Evolutionary conservation across 2,329 filamentous ascomycete species (phyloP), one percentile per base, ranked within the genome.

Genomic region (Domatiomyces catenatus): DNA sequence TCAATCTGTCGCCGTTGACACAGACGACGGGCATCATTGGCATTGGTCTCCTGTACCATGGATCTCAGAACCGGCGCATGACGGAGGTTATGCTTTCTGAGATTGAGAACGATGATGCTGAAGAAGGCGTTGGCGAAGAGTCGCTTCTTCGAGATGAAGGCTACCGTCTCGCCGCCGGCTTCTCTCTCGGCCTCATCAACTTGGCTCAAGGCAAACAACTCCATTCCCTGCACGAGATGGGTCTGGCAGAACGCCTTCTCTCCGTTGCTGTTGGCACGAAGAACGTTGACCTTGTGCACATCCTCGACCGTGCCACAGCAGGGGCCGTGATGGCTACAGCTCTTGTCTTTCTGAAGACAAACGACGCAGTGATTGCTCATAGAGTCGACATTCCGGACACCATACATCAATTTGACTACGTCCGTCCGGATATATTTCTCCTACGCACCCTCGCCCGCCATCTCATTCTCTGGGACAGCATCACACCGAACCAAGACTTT

Each of bases 61-160:
- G 89, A 63, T 95, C 89, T 24, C 90, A 96, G 61, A 93, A 98
- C 67, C 84, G 93, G 26, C 82, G 93, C 39, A 98, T 98, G 92
- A 96, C 88, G 63, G 92, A 98, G 65, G 87, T 96, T 17, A 95
- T 98, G 87, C 79, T 98, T 48, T 96, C 90, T 0, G 92, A 98
- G 64, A 92, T 98, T 54, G 88, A 95, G 64, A 84, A 89, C 55
- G 76, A 87, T 48, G 87, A 92, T 22, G 76, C 85, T 39, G 84
- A 90, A 49, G 89, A 95, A 53, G 72, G 73, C 4, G 72, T 74
- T 22, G 67, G 72, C 48, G 71, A 75, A 6, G 84, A 89, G 51
- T 86, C 94, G 60, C 81, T 81, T 19, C 69, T 96, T 47, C 81
- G 90, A 20, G 90, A 93, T 62, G 92, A 98, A 69, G 89, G 89